Base-by-base conservation (phyloP, 2,329 filamentous ascomycete species). In the Fusarium lateritium region DNA sequence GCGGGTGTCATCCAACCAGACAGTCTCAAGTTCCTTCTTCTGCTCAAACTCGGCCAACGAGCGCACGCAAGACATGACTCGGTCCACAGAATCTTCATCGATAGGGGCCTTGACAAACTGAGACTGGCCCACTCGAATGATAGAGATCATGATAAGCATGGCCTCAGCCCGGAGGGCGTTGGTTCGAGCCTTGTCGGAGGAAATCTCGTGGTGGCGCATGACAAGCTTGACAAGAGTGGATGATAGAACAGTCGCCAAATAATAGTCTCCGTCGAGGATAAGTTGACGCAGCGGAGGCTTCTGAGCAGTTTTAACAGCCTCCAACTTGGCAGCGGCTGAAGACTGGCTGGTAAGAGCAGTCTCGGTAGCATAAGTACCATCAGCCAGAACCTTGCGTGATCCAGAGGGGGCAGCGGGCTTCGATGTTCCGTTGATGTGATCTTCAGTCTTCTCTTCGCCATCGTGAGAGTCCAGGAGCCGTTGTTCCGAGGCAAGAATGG, bases 101-200 rank as follows among this genome's bases (percentile, higher is more conserved):
- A 99, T 98, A 4, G 94, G 93, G 2, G 94, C 92, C 84, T 98
- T 98, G 77, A 97, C 96, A 73, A 99, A 99, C 69, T 97, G 94
- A n/a, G 95, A 98, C 81, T 99, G 96, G 40, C 96, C 96, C 64
- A 98, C 96, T 50, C 96, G 94, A 71, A 99, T 94, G 72, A 99
- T 97, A 7, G 96, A 98, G 74, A 99, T 97, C 94, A 98, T 97
- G 78, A 99, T 98, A 54, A 99, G 87, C 96, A 99, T 99, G 44
- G 96, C 96, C 81, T 99, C 96, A 5, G 96, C 96, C 50, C 94
- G 92, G 26, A 99, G 87, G 31, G 95, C 94, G 75, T 99, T 99
- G 31, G 95, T 98, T 39, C 96, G 91, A 43, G 93, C 92, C 43
- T 86, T 82, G 74, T 98, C 95, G 24, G 91, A 84, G 2, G 95